These are phyloP conservation scores for Komagataella ulmi DNA, from an alignment of 805 yeast species.

Conservation along the genomic window DNA sequence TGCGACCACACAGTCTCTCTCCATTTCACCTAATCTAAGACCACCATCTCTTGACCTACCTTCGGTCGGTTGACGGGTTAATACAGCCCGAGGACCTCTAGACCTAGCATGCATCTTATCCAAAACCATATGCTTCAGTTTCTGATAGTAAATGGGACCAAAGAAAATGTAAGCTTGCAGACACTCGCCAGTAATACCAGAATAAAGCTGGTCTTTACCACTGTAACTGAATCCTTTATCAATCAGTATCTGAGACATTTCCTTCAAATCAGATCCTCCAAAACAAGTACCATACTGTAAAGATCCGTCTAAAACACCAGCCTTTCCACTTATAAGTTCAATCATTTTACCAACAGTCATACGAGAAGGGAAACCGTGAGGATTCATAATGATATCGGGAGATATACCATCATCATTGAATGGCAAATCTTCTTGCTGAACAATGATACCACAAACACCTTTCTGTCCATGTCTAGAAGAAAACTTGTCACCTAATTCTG, in stretches of 20 bases:
- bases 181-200: constrained; percentile 96
- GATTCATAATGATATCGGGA: constrained; percentile 97
- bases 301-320: constrained; percentile 87
- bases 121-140: constrained; percentile 95
- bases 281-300: constrained; percentile 96
- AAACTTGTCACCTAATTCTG: constrained; percentile 94
- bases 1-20: constrained; percentile 98
- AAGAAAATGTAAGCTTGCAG: constrained; percentile 95
- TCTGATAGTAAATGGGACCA: constrained; percentile 97
- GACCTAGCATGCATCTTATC: constrained; percentile 99
- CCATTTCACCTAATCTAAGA: constrained; percentile 97
- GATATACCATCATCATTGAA: constrained; percentile 84
- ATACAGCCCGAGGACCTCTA: constrained; percentile 95
- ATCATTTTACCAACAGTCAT: constrained; percentile 99
- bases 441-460: constrained; percentile 98
- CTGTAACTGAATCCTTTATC: constrained; percentile 89
- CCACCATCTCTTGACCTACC: constrained; percentile 99
- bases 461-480: constrained; percentile 97
- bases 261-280: constrained; percentile 94
- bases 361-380: constrained; percentile 99
- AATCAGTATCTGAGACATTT: constrained; percentile 83
- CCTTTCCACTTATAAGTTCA: constrained; percentile 91
- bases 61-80: constrained; percentile 97
- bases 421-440: constrained; percentile 93
- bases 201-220: constrained; percentile 95